Evolutionary conservation across 1,284 basidiomycete species (phyloP).

Genomic region (Schizophyllum commune): DNA sequence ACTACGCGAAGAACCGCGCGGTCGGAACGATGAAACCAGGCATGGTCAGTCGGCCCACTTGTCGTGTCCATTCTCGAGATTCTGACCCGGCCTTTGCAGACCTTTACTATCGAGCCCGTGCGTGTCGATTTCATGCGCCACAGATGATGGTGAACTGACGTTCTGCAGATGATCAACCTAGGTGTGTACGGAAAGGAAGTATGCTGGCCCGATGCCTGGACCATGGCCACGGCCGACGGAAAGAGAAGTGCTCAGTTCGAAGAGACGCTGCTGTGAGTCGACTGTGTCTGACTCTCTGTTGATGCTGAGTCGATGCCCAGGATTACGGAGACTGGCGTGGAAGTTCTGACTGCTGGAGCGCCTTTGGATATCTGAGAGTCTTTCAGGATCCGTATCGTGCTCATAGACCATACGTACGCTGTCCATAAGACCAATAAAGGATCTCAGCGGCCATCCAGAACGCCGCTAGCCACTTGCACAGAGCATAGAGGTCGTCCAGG

Average conservation of each 20-base stretch:
- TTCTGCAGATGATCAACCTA: constrained; percentile 80
- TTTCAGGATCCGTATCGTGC: background rate
- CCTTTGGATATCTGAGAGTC: background rate
- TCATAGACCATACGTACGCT: too few relatives aligned
- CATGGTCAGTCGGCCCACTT: constrained; percentile 43
- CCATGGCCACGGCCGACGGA: constrained; percentile 84
- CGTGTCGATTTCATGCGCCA: constrained; percentile 13
- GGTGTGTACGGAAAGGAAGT: constrained; percentile 64
- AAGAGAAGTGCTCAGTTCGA: constrained; percentile 90
- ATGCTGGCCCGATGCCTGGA: constrained; percentile 91
- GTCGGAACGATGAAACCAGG: constrained; percentile 78
- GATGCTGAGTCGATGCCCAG: constrained; percentile 31
- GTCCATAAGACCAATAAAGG: too few relatives aligned
- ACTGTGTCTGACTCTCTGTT: constrained; percentile 3
- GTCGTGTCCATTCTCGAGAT: constrained; percentile 7
- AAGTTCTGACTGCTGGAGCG: constrained; percentile 68
- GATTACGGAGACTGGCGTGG: constrained; percentile 88
- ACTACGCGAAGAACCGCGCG: constrained; percentile 84
- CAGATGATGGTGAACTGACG: constrained; percentile 5
- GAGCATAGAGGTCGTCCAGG: too few relatives aligned
- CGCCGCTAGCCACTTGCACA: too few relatives aligned
- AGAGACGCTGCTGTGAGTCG: constrained; percentile 75
- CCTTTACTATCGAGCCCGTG: constrained; percentile 76
- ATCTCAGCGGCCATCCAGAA: too few relatives aligned
- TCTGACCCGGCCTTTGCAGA: constrained; percentile 24